phyloP scores from a whole-genome alignment of 2,329 filamentous ascomycete species.

The Cercospora nicotianae region DNA sequence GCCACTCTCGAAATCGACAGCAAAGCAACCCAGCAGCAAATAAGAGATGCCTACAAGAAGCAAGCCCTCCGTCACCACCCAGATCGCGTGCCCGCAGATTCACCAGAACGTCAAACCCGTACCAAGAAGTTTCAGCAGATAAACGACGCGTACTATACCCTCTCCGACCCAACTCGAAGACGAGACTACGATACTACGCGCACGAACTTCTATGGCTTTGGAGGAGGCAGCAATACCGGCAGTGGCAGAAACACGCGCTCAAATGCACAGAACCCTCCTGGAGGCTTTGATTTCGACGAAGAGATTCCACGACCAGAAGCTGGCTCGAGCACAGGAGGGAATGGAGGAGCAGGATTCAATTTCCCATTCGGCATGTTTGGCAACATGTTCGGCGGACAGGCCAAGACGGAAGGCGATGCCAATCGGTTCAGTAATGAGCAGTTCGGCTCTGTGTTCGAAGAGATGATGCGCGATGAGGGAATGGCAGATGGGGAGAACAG shows the following conservation, averaged over 20 bases:
- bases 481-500: constrained; percentile 69
- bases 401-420: constrained; percentile 47
- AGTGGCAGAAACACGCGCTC: constrained; percentile 23
- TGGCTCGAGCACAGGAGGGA: constrained; percentile 44
- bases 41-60: constrained; percentile 92
- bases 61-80: constrained; percentile 90
- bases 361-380: constrained; percentile 79
- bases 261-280: constrained; percentile 42
- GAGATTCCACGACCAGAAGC: constrained; percentile 48
- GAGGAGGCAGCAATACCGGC: constrained; percentile 28
- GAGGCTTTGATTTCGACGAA: constrained; percentile 42
- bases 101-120: constrained; percentile 75
- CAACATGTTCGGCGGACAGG: constrained; percentile 50
- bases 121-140: constrained; percentile 89
- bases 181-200: constrained; percentile 81
- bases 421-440: constrained; percentile 67
- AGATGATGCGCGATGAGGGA: constrained; percentile 55
- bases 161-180: constrained; percentile 75
- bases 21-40: constrained; percentile 74
- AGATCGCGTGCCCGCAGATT: constrained; percentile 80
- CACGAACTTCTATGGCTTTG: constrained; percentile 53
- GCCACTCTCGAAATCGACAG: constrained; percentile 47
- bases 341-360: background rate
- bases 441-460: constrained; percentile 69
- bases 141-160: constrained; percentile 89